Percentiles rank a stretch among this genome's conserved stretches.
Conservation (phyloP, 306 rosid genomes). For the Begonia peltatifolia region DNA sequence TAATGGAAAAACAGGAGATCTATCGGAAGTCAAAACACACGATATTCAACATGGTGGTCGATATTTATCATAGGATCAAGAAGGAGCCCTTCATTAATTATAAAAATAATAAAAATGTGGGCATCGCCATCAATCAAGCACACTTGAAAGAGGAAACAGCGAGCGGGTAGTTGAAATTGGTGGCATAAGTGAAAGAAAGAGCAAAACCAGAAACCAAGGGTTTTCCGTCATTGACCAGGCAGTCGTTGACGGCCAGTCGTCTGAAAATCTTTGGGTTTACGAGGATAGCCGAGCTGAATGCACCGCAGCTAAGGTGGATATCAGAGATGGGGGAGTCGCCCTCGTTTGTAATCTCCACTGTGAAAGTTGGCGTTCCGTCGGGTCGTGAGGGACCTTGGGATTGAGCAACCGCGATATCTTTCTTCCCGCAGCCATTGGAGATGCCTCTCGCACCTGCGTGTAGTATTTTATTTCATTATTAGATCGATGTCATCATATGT, state of each 20-base stretch:
- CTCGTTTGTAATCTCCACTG: constrained; percentile 2
- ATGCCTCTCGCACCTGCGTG: too few relatives aligned
- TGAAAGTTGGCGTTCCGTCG: neutral
- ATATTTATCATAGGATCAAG: too few relatives aligned
- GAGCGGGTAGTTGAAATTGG: neutral
- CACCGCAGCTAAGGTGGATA: constrained; percentile 2
- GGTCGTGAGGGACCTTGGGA: neutral
- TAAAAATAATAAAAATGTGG: too few relatives aligned
- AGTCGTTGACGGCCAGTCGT: constrained; percentile 4
- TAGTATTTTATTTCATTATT: too few relatives aligned
- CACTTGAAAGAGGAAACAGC: neutral
- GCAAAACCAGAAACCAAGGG: neutral
- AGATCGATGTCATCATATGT: too few relatives aligned
- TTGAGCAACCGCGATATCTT: neutral
- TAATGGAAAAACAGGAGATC: too few relatives aligned
- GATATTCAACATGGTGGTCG: too few relatives aligned
- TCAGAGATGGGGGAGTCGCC: neutral
- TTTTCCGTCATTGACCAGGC: constrained; percentile 1
- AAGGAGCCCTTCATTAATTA: too few relatives aligned
- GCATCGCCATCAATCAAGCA: neutral
- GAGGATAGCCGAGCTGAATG: neutral
- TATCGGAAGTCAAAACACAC: too few relatives aligned
- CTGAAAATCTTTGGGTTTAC: constrained; percentile 1
- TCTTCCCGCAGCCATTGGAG: neutral
- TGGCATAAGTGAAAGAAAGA: neutral